These are phyloP conservation scores for Gremmenia infestans DNA, from an alignment of 2,329 filamentous ascomycete genomes.

Conservation along the genomic window DNA sequence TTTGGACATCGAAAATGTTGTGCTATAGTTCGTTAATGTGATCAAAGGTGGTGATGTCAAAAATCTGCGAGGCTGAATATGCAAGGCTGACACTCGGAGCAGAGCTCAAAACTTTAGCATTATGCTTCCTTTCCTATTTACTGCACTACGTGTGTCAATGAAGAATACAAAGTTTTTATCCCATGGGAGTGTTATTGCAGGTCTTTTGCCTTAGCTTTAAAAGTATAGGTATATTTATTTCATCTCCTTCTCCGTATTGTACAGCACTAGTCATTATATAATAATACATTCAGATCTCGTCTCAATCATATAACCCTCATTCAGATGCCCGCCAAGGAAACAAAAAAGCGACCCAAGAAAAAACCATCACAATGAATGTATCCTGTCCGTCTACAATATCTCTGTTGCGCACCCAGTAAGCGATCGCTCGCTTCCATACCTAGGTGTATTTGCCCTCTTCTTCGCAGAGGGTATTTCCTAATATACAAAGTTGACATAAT, in stretches of 20 bases:
- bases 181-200: too few species aligned
- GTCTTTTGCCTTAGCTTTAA: too few species aligned
- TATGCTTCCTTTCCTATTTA: too few species aligned
- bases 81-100: too few species aligned
- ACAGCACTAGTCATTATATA: background rate
- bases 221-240: too few species aligned
- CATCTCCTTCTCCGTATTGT: background rate
- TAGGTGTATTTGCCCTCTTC: background rate
- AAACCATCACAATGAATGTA: background rate
- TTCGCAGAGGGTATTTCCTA: background rate
- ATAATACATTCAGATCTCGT: background rate
- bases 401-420: background rate
- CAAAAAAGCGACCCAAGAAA: background rate
- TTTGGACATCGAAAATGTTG: too few species aligned
- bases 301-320: background rate
- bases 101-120: too few species aligned
- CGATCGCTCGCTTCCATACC: background rate
- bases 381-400: background rate
- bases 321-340: background rate
- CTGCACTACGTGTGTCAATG: too few species aligned
- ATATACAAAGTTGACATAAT: background rate
- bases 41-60: too few species aligned
- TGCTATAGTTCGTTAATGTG: too few species aligned
- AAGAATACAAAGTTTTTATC: too few species aligned
- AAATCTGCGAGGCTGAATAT: too few species aligned